A percentile compares a stretch with the other conserved stretches of the same genome.
phyloP scores from a whole-genome alignment of 169 alveolate genomes.

The Eimeria maxima region DNA sequence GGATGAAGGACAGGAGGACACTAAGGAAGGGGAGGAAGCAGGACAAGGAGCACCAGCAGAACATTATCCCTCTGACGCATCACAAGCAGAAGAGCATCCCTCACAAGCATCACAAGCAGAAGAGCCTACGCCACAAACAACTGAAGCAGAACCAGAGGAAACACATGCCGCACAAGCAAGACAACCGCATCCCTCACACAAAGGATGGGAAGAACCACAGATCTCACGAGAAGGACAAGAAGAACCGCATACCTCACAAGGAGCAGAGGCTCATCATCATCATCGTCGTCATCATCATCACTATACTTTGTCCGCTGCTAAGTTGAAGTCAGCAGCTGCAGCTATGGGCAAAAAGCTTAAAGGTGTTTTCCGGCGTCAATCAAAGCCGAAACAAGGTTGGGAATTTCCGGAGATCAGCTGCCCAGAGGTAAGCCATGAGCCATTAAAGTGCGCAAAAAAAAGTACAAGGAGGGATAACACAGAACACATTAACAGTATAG shows the following conservation, averaged over 20 bases:
- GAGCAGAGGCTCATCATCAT: too few species aligned
- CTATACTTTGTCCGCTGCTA: neutral
- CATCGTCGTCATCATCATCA: too few species aligned
- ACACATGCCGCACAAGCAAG: too few species aligned
- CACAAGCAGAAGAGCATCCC: too few species aligned
- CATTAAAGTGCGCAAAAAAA: neutral
- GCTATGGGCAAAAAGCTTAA: neutral
- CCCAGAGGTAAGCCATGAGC: neutral
- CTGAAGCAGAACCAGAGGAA: too few species aligned
- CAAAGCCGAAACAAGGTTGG: neutral
- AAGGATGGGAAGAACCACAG: too few species aligned
- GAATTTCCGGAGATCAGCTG: neutral
- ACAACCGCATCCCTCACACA: too few species aligned
- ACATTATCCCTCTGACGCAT: neutral
- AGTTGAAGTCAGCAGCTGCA: neutral
- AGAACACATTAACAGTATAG: neutral
- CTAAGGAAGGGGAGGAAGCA: neutral
- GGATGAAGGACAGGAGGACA: neutral
- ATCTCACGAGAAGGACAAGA: too few species aligned
- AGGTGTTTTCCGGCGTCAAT: neutral
- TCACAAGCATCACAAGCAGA: too few species aligned
- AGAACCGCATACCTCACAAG: too few species aligned
- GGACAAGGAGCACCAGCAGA: neutral
- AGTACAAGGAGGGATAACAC: too few species aligned
- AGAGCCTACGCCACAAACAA: too few species aligned